Conservation (phyloP, 2,329 filamentous ascomycete genomes). For the Colletotrichum salicis region DNA sequence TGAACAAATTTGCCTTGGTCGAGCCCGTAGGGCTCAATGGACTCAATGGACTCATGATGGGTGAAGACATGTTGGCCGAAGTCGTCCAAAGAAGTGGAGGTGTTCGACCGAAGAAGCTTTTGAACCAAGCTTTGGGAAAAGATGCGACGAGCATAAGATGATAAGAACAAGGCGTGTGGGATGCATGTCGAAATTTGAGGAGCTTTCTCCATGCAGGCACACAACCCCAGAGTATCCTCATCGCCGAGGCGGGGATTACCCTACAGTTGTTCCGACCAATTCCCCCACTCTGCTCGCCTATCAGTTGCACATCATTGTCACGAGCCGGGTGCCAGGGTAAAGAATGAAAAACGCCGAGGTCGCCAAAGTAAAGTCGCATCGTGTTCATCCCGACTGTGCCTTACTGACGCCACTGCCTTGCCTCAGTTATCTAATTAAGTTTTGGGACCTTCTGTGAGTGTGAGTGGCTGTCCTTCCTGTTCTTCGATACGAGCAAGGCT, state of each 20-base stretch:
- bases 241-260: conserved; percentile 13
- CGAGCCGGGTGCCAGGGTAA: conserved; percentile 15
- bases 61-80: conserved; percentile 19
- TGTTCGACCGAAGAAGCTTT: conserved; percentile 13
- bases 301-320: conserved; percentile 20
- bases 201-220: conserved; percentile 11
- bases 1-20: conserved; percentile 36
- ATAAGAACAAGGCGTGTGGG: neutral
- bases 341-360: conserved; percentile 16
- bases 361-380: neutral
- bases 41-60: conserved; percentile 27
- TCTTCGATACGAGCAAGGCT: conserved; percentile 18
- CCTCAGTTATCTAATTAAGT: neutral
- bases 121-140: conserved; percentile 10
- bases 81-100: neutral
- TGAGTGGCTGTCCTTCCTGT: neutral
- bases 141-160: conserved; percentile 10
- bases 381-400: conserved; percentile 5
- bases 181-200: conserved; percentile 22
- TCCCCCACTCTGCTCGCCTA: neutral
- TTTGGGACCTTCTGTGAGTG: neutral
- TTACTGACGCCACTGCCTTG: neutral
- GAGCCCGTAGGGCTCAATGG: conserved; percentile 25
- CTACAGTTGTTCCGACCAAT: neutral
- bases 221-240: neutral